phyloP scores from a whole-genome alignment of 768 basidiomycete species.

The Leccinum disarticulatum region DNA sequence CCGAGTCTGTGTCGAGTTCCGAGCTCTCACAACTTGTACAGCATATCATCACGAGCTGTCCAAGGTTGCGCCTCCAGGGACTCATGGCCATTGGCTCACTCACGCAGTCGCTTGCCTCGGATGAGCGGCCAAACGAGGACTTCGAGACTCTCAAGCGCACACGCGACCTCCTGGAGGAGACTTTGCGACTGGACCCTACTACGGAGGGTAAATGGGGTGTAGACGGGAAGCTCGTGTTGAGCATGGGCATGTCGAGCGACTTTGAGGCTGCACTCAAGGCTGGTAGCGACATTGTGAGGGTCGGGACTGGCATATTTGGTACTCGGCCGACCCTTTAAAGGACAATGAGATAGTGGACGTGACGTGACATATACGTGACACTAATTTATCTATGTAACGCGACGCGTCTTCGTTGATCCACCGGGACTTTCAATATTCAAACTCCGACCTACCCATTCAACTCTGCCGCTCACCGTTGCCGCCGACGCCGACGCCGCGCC shows the following conservation, averaged over 20 bases:
- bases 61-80: slow-evolving; percentile 73
- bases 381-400: slow-evolving; percentile 24
- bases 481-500: slow-evolving; percentile 33
- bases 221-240: slow-evolving; percentile 56
- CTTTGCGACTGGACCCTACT: slow-evolving; percentile 36
- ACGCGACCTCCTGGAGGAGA: slow-evolving; percentile 52
- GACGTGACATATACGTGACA: slow-evolving; percentile 31
- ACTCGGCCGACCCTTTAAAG: slow-evolving; percentile 49
- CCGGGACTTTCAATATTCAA: slow-evolving; percentile 28
- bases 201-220: slow-evolving; percentile 44
- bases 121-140: slow-evolving; percentile 58
- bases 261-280: slow-evolving; percentile 83
- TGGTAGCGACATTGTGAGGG: slow-evolving; percentile 86
- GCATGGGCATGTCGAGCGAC: slow-evolving; percentile 98
- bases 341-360: slow-evolving; percentile 3
- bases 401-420: slow-evolving; percentile 37
- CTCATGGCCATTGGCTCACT: slow-evolving; percentile 97
- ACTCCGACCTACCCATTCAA: slow-evolving; percentile 28
- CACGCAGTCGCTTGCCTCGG: slow-evolving; percentile 55
- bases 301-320: slow-evolving; percentile 91
- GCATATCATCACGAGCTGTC: slow-evolving; percentile 72
- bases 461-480: slow-evolving; percentile 26
- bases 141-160: slow-evolving; percentile 71
- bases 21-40: slow-evolving; percentile 67
- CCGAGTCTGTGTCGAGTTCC: slow-evolving; percentile 32